A percentile compares a stretch with the other conserved stretches of the same genome.
phyloP scores from a whole-genome alignment of 768 basidiomycete species.

The Phanerochaete sordida region DNA sequence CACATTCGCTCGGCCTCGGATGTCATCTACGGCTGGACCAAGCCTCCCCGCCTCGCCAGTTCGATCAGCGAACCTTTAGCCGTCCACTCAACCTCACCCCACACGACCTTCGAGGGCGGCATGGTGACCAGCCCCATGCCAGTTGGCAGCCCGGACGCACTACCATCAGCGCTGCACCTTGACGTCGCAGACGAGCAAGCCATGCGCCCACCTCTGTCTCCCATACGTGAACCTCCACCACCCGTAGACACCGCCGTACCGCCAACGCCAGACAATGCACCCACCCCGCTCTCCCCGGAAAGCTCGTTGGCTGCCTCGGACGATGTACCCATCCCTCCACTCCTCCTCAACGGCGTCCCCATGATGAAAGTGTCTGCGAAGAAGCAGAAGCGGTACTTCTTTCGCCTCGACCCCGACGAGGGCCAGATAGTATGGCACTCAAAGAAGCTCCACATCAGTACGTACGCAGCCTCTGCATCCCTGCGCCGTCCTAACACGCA shows the following conservation, averaged over 20 bases:
- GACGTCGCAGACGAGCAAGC: background rate
- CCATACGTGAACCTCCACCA: background rate
- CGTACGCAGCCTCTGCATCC: conserved; percentile 21
- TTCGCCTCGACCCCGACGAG: conserved; percentile 74
- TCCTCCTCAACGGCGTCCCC: conserved; percentile 58
- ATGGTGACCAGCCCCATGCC: background rate
- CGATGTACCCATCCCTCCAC: conserved; percentile 54
- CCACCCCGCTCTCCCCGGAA: background rate
- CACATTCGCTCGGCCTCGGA: conserved; percentile 7
- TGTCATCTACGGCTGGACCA: background rate
- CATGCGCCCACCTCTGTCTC: background rate
- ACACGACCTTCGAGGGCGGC: background rate
- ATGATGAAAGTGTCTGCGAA: conserved; percentile 85
- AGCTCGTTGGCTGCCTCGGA: background rate
- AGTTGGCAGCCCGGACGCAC: background rate
- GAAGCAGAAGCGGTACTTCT: conserved; percentile 66
- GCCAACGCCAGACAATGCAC: background rate
- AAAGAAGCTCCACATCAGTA: conserved; percentile 63
- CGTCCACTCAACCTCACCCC: background rate
- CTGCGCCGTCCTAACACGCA: background rate
- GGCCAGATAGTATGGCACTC: conserved; percentile 81
- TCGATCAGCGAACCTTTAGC: conserved; percentile 1
- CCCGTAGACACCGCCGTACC: background rate
- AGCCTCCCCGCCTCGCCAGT: background rate
- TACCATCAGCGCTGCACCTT: background rate